phyloP scores from a whole-genome alignment of 169 alveolate genomes.

The Eimeria necatrix region DNA sequence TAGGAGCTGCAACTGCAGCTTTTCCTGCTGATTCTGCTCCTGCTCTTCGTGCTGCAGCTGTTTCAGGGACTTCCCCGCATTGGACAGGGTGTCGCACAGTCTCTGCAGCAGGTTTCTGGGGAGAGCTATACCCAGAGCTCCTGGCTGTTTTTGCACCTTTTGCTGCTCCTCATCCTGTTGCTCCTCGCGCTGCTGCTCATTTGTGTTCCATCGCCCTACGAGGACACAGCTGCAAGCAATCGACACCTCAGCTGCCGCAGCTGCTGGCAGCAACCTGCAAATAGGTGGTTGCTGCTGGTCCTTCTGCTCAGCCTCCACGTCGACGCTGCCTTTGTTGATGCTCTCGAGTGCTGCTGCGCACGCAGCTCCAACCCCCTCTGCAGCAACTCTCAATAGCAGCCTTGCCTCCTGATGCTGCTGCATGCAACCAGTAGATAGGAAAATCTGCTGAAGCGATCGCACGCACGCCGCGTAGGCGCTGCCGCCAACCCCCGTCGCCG shows the following conservation, averaged over 20 bases:
- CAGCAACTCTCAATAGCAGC: constrained; percentile 7
- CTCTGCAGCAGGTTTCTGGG: not conserved
- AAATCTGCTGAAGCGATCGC: constrained; percentile 48
- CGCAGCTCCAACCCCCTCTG: not conserved
- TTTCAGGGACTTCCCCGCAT: not conserved
- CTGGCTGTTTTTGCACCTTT: not conserved
- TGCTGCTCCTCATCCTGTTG: not conserved
- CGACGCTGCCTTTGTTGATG: not conserved
- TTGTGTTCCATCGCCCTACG: constrained; percentile 23
- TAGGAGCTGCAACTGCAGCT: not conserved
- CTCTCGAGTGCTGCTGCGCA: not conserved
- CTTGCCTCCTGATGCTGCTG: constrained; percentile 20
- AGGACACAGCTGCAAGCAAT: constrained; percentile 30
- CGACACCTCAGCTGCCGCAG: constrained; percentile 17
- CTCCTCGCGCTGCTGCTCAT: not conserved
- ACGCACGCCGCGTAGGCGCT: constrained; percentile 37
- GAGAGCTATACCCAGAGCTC: not conserved
- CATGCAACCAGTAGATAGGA: constrained; percentile 35
- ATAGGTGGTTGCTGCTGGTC: not conserved
- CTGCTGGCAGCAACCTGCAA: constrained; percentile 5
- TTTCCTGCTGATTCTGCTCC: not conserved
- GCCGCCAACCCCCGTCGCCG: constrained; percentile 40
- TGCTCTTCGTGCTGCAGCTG: not conserved
- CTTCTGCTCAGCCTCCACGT: not conserved
- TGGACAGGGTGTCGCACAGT: not conserved